Evolutionary conservation across 2,329 filamentous ascomycete genomes (phyloP), one percentile per base, ranked within the genome.

Genomic region (Scedosporium apiospermum): DNA sequence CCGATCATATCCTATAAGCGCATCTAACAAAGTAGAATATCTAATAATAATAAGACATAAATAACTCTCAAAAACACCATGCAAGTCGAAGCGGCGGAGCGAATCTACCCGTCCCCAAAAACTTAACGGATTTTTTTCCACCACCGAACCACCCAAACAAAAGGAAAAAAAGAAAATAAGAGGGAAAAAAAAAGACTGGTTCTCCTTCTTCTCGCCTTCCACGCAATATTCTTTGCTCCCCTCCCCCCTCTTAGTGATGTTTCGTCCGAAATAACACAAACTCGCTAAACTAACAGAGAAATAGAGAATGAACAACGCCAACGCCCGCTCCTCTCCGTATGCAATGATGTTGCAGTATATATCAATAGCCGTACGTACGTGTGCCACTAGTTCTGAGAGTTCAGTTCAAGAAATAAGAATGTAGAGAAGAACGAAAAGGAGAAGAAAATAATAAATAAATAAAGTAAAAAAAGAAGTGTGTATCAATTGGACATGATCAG

Each of bases 291-390:
- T 30, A 21, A 53, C 3, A 51, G 21, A 49, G 38, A 23, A 23
- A 12, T n/a, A 49, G 53, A 61, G 38, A 61, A 55, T n/a, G 30
- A 57, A 61, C 49, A 53, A 53, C 49, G 49, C 49, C 49, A 10
- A 53, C 49, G 49, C 49, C 49, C 49, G 49, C 49, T 53, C 49
- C 16, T 53, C 49, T 23, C 49, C 49, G 49, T 53, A 53, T n/a
- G 60, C 49, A 57, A 61, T 5, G 49, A 53, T 53, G 49, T 53
- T 53, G 18, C 21, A 30, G 27, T 53, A 10, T 53, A 21, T 53
- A 53, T 53, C 49, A 53, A 53, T 18, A 53, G 18, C n/a, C 49
- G 18, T 53, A 23, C 49, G 18, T 53, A 53, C 49, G 49, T 23
- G 18, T 53, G 18, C 18, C 49, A 23, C 21, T 10, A 18, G 18